Percentiles rank a stretch among this genome's conserved stretches.
Conservation (phyloP, 768 basidiomycete species). For the Exidia glandulosa region DNA sequence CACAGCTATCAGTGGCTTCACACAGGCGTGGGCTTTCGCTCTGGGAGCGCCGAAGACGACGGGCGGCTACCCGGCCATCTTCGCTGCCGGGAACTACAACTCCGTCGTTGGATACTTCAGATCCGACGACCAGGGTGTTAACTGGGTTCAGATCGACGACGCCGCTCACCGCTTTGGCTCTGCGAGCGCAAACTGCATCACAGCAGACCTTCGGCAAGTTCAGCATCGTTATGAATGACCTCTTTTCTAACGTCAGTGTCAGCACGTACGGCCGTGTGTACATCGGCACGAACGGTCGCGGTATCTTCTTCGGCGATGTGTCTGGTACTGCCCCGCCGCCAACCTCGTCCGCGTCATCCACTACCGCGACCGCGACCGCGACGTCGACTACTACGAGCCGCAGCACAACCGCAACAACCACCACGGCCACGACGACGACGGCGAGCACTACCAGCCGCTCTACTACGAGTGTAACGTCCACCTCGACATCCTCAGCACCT, state of each 20-base stretch:
- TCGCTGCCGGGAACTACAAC: conserved; percentile 39
- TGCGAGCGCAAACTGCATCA: conserved; percentile 32
- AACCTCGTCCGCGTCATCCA: background rate
- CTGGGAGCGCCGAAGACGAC: conserved; percentile 38
- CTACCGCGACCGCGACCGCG: background rate
- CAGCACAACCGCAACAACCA: background rate
- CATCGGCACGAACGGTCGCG: conserved; percentile 50
- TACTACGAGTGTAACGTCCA: conserved; percentile 7
- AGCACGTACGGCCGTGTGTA: conserved; percentile 32
- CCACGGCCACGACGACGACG: background rate
- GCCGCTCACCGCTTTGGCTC: conserved; percentile 46
- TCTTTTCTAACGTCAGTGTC: background rate
- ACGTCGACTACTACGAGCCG: background rate
- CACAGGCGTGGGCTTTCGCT: conserved; percentile 46
- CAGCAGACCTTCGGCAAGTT: conserved; percentile 37
- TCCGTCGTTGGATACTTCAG: conserved; percentile 40
- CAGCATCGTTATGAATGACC: background rate
- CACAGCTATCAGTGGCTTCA: conserved; percentile 33
- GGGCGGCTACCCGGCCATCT: conserved; percentile 44
- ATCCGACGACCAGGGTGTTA: conserved; percentile 43
- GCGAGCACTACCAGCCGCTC: background rate
- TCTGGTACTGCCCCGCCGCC: background rate
- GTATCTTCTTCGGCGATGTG: conserved; percentile 38
- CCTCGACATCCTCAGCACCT: conserved; percentile 12
- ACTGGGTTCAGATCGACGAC: conserved; percentile 52